Percentiles rank a stretch among this genome's conserved stretches.
Conservation (phyloP, 2,329 filamentous ascomycete genomes). For the Alternaria arborescens region DNA sequence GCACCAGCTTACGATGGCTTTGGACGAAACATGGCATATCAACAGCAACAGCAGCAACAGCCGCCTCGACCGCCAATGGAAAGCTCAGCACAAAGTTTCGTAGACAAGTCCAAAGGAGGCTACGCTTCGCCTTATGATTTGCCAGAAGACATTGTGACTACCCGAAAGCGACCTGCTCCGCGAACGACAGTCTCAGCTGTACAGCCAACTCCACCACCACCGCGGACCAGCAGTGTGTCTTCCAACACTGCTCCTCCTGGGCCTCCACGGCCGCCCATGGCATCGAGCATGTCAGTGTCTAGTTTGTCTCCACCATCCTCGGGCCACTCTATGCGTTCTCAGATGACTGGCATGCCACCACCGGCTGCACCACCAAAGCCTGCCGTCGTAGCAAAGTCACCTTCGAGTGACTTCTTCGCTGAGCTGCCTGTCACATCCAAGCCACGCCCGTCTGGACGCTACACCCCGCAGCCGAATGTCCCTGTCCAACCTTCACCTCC, state of each 20-base stretch:
- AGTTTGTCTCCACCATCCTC: conserved; percentile 54
- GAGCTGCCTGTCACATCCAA: conserved; percentile 58
- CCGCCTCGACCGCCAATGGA: conserved; percentile 62
- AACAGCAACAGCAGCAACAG: conserved; percentile 41
- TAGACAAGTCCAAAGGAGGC: conserved; percentile 86
- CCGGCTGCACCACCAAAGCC: conserved; percentile 35
- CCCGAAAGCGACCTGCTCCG: conserved; percentile 63
- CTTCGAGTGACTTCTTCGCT: conserved; percentile 57
- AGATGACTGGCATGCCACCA: conserved; percentile 42
- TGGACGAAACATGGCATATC: conserved; percentile 37
- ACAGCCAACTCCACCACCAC: conserved; percentile 61
- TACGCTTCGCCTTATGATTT: conserved; percentile 96
- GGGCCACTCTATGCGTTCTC: conserved; percentile 47
- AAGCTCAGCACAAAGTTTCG: conserved; percentile 76
- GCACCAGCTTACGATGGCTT: conserved; percentile 44
- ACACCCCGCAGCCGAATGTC: conserved; percentile 47
- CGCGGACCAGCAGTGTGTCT: conserved; percentile 69
- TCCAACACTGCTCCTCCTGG: conserved; percentile 29
- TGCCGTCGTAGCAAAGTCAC: conserved; percentile 37
- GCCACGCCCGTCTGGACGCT: conserved; percentile 50
- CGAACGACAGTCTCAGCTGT: conserved; percentile 38
- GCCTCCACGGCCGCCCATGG: conserved; percentile 31
- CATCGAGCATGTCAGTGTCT: conserved; percentile 44
- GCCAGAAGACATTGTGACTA: conserved; percentile 84
- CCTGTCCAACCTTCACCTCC: conserved; percentile 40